Evolutionary conservation across 176 grass and related monocot species (phyloP).

Genomic region (Carex myosuroides): DNA sequence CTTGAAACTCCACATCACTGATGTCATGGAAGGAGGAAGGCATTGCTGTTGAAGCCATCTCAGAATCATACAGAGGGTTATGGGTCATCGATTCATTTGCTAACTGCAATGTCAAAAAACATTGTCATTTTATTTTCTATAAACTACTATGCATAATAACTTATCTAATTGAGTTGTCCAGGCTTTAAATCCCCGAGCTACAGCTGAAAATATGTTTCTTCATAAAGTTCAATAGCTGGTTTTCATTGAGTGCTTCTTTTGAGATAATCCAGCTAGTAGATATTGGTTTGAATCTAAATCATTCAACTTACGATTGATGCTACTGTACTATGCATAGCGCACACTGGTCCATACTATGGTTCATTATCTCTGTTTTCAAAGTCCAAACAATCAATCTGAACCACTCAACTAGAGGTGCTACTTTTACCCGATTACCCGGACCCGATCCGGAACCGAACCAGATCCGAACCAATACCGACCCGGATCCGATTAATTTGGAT

Average conservation of each 20-base stretch:
- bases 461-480: no score
- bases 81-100: slow-evolving; percentile 41
- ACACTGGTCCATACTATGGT: no score
- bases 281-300: background rate
- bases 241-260: background rate
- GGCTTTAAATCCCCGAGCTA: no score
- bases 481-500: no score
- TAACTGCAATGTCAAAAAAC: background rate
- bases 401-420: no score
- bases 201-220: no score
- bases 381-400: no score
- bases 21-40: slow-evolving; percentile 96
- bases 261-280: background rate
- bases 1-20: slow-evolving; percentile 79
- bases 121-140: background rate
- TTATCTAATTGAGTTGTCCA: background rate
- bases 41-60: slow-evolving; percentile 55
- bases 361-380: no score
- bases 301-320: background rate
- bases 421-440: no score
- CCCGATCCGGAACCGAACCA: no score
- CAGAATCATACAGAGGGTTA: slow-evolving; percentile 82
- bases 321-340: no score
- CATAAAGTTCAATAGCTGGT: background rate
- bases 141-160: background rate